Evolutionary conservation across 1,139 yeast genomes (phyloP), one percentile per base, ranked within the genome.

Genomic region (Taphrina flavorubra): DNA sequence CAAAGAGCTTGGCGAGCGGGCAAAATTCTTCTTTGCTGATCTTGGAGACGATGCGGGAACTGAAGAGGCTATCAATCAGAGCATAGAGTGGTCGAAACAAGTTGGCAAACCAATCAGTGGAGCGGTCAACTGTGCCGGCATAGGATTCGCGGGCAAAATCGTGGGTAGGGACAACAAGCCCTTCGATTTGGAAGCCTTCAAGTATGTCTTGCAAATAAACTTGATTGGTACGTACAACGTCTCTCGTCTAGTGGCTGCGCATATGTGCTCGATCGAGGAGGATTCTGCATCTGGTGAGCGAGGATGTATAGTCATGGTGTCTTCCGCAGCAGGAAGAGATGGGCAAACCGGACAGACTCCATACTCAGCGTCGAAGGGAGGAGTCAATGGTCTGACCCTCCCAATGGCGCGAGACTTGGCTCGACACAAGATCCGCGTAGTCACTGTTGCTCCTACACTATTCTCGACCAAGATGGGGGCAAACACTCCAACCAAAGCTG

Each of bases 401-500:
- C 88, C 87, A 68, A 84, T 87, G 67, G 92, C 92, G 14, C 84
- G 90, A 47, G 77, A 81, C 72, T 87, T 87, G 75, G 91, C 92
- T 57, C 89, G 86, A 76, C 81, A 83, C 56, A 83, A 87, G 68
- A 82, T 87, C 81, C 83, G 87, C 74, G 72, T 65, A 3, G 65
- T 65, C 51, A 62, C 71, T 8, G 25, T 71, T 51, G 72, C 72
- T 14, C 72, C 72, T 11, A 64, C 66, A 13, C 66, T 71, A n/a
- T 71, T 71, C 51, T 68, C 68, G 14, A 71, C 73, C 34, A 68
- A 68, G 31, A 71, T 71, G 72, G 44, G 69, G 37, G 51, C 44
- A 10, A 25, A 40, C 20, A 55, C 71, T 65, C 68, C 70, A 13
- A 47, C 39, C 16, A 69, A 59, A 58, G 66, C 70, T 5, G 36